phyloP scores from a whole-genome alignment of 345 rosid species.

The Populus deltoides region DNA sequence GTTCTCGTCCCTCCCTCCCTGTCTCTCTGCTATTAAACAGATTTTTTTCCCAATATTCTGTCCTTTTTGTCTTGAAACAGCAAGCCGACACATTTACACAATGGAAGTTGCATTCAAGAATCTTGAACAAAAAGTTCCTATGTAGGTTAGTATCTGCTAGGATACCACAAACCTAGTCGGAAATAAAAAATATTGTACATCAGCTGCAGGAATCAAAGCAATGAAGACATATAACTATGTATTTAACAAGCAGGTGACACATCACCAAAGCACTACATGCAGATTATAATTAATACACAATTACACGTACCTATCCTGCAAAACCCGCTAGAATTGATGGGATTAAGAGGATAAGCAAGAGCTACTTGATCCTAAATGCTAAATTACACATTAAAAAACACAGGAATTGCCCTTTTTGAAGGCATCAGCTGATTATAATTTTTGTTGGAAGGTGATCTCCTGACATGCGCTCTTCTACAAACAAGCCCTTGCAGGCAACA shows the following conservation, averaged over 20 bases:
- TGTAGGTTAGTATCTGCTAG: neutral
- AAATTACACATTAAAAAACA: constrained; percentile 24
- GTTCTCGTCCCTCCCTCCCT: too few relatives aligned
- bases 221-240: neutral
- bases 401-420: constrained; percentile 4
- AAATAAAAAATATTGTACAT: neutral
- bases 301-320: constrained; percentile 11
- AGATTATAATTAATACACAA: constrained; percentile 19
- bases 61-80: too few relatives aligned
- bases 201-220: neutral
- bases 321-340: constrained; percentile 20
- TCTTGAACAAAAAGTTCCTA: too few relatives aligned
- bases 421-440: constrained; percentile 27
- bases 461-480: constrained; percentile 33
- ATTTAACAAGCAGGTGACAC: neutral
- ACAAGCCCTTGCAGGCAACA: constrained; percentile 26
- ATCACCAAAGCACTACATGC: constrained; percentile 3
- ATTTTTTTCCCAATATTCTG: too few relatives aligned
- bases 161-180: neutral
- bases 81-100: too few relatives aligned
- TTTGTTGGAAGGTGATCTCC: constrained; percentile 43
- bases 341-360: constrained; percentile 20
- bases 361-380: constrained; percentile 17
- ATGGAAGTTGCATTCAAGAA: too few relatives aligned
- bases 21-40: too few relatives aligned